Conservation (phyloP, 2,329 filamentous ascomycete genomes). For the Fusarium sp. region DNA sequence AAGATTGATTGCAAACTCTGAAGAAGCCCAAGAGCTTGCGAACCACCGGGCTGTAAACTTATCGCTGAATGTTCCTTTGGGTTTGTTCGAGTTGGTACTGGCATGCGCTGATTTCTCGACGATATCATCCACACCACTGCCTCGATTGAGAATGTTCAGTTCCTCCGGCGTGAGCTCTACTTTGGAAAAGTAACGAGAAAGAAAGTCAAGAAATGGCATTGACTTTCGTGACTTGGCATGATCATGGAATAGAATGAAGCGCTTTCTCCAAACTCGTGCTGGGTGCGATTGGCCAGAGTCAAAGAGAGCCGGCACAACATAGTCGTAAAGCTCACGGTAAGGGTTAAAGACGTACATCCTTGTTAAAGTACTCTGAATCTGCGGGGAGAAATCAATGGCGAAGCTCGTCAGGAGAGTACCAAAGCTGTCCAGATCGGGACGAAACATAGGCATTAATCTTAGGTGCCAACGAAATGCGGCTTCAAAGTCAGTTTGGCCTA, state of each 20-base stretch:
- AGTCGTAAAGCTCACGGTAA: slow-evolving; percentile 59
- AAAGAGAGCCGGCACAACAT: slow-evolving; percentile 61
- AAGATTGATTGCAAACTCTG: slow-evolving; percentile 76
- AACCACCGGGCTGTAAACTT: slow-evolving; percentile 83
- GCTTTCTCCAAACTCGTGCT: slow-evolving; percentile 59
- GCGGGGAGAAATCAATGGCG: slow-evolving; percentile 49
- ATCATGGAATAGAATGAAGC: slow-evolving; percentile 54
- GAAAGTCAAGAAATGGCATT: slow-evolving; percentile 59
- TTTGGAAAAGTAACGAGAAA: slow-evolving; percentile 57
- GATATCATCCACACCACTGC: not conserved
- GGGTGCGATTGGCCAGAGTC: slow-evolving; percentile 54
- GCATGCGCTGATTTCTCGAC: not conserved
- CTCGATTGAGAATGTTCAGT: slow-evolving; percentile 32
- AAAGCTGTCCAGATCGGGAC: slow-evolving; percentile 54
- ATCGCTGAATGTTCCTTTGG: slow-evolving; percentile 44
- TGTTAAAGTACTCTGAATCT: slow-evolving; percentile 53
- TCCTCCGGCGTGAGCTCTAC: slow-evolving; percentile 52
- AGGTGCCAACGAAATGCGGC: slow-evolving; percentile 59
- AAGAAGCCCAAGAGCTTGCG: slow-evolving; percentile 73
- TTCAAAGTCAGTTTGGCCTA: slow-evolving; percentile 51
- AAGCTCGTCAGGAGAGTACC: slow-evolving; percentile 55
- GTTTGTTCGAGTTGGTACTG: not conserved
- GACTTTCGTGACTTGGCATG: slow-evolving; percentile 53
- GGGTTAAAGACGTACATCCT: slow-evolving; percentile 57
- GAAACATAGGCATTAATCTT: slow-evolving; percentile 55